phyloP scores from a whole-genome alignment of 2,329 filamentous ascomycete genomes.

The Aaosphaeria arxii region DNA sequence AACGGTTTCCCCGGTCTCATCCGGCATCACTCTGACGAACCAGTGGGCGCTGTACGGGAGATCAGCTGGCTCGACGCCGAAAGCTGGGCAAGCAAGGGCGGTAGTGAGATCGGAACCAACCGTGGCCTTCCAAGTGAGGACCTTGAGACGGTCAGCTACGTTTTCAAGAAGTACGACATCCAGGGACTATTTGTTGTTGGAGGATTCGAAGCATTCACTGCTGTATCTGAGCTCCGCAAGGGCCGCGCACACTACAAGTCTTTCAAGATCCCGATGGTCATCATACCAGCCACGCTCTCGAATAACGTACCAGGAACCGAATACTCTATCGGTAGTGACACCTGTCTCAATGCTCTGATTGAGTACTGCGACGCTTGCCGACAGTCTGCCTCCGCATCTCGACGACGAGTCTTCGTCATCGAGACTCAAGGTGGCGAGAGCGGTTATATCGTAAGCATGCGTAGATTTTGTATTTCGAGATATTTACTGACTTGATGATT shows the following conservation, averaged over 20 bases:
- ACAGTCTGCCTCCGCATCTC: slow-evolving; percentile 90
- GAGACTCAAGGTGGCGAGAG: slow-evolving; percentile 95
- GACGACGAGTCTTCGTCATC: slow-evolving; percentile 92
- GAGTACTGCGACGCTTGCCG: slow-evolving; percentile 97
- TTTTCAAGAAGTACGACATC: slow-evolving; percentile 83
- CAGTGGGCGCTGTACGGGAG: slow-evolving; percentile 76
- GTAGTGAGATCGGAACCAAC: slow-evolving; percentile 97
- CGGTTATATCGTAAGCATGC: slow-evolving; percentile 72
- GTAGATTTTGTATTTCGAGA: neutral
- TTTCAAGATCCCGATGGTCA: slow-evolving; percentile 85
- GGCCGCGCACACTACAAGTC: slow-evolving; percentile 74
- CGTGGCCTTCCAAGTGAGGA: slow-evolving; percentile 87
- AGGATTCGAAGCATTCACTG: slow-evolving; percentile 95
- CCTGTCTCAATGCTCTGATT: slow-evolving; percentile 91
- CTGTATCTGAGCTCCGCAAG: slow-evolving; percentile 81
- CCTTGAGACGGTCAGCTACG: slow-evolving; percentile 75
- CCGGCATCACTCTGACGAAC: slow-evolving; percentile 82
- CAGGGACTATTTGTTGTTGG: slow-evolving; percentile 90
- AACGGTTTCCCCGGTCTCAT: slow-evolving; percentile 95
- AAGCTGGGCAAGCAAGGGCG: slow-evolving; percentile 91
- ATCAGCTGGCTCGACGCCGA: slow-evolving; percentile 94
- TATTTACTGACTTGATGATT: neutral
- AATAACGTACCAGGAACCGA: slow-evolving; percentile 98
- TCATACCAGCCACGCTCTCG: slow-evolving; percentile 94
- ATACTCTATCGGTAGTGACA: slow-evolving; percentile 95